These are phyloP conservation scores for Candida glucosophila DNA, from an alignment of 1,139 yeast species.

Conservation along the genomic window DNA sequence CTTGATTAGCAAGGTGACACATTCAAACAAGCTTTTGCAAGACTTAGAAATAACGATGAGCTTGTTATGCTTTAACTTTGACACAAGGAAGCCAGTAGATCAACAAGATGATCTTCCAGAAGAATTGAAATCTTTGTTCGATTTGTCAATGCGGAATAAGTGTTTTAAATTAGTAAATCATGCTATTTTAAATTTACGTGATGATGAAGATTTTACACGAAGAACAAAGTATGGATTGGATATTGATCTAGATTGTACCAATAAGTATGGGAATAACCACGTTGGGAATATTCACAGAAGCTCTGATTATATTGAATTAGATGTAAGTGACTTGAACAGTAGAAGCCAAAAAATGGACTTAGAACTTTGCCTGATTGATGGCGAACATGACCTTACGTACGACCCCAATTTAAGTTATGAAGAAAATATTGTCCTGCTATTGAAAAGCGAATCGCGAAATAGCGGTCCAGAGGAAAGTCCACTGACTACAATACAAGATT, in stretches of 20 bases:
- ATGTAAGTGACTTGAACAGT: slow-evolving; percentile 6
- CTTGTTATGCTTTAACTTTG: slow-evolving; percentile 46
- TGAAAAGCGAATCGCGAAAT: slow-evolving; percentile 7
- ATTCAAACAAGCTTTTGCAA: slow-evolving; percentile 41
- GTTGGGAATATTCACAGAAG: too few species aligned
- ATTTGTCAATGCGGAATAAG: slow-evolving; percentile 45
- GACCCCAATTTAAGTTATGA: slow-evolving; percentile 5
- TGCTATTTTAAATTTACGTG: slow-evolving; percentile 26
- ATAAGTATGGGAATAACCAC: neutral
- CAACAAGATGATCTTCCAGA: slow-evolving; percentile 43
- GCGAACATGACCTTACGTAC: slow-evolving; percentile 6
- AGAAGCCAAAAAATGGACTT: slow-evolving; percentile 5
- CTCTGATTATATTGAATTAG: slow-evolving; percentile 12
- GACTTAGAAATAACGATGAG: slow-evolving; percentile 70
- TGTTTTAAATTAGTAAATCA: slow-evolving; percentile 55
- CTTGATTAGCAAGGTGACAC: slow-evolving; percentile 48
- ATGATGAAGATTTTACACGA: slow-evolving; percentile 4
- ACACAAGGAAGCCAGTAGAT: slow-evolving; percentile 18
- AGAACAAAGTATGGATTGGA: neutral
- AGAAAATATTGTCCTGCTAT: slow-evolving; percentile 6
- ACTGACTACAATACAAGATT: slow-evolving; percentile 13
- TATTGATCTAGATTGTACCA: too few species aligned
- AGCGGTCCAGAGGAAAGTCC: slow-evolving; percentile 12
- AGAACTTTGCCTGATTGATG: slow-evolving; percentile 7
- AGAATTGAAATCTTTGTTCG: slow-evolving; percentile 41